phyloP scores from a whole-genome alignment of 768 basidiomycete species.

The Russula sp. region DNA sequence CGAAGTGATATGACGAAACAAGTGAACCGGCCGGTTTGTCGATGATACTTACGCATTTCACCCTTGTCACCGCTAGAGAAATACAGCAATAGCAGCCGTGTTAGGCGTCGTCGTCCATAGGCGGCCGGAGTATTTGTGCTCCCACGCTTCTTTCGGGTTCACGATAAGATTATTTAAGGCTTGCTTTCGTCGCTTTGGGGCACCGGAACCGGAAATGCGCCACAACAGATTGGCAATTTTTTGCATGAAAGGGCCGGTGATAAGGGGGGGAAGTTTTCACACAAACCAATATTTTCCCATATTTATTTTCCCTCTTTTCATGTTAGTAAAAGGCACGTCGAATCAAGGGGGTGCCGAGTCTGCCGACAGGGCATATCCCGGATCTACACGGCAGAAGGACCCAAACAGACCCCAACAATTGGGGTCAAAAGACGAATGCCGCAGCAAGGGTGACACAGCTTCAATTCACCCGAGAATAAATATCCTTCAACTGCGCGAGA shows the following conservation, averaged over 20 bases:
- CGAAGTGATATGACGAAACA: conserved; percentile 7
- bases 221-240: no score
- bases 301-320: no score
- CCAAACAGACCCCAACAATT: neutral
- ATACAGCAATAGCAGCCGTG: neutral
- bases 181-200: neutral
- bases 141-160: neutral
- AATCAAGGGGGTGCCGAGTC: no score
- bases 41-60: neutral
- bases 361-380: neutral
- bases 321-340: no score
- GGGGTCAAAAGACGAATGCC: neutral
- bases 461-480: conserved; percentile 10
- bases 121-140: neutral
- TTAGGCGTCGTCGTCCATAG: neutral
- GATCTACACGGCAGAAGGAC: neutral
- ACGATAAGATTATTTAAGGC: no score
- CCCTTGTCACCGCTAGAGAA: neutral
- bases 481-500: conserved; percentile 15
- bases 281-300: neutral
- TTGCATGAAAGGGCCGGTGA: no score
- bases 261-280: neutral
- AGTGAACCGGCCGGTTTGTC: neutral
- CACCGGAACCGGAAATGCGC: neutral
- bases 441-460: neutral